A percentile compares a stretch with the other conserved stretches of the same genome.
Conservation (phyloP, 108 stramenopile genomes). For the Skeletonema costatum region DNA sequence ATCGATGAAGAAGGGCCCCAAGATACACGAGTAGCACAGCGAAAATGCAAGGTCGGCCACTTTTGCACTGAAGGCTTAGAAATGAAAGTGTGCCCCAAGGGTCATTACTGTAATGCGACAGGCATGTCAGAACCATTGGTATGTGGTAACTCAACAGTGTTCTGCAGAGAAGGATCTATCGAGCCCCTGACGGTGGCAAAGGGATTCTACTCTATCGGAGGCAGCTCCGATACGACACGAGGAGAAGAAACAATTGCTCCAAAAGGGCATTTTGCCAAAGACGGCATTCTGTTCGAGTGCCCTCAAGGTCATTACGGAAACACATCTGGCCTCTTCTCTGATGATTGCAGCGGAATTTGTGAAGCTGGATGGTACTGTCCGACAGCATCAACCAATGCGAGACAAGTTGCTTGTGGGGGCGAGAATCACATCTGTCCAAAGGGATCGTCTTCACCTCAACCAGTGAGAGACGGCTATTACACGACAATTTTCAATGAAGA, state of each 20-base stretch:
- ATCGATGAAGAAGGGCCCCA: constrained; percentile 8
- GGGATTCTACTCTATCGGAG: constrained; percentile 38
- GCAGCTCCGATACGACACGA: constrained; percentile 10
- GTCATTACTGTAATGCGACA: constrained; percentile 24
- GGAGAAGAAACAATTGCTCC: constrained; percentile 15
- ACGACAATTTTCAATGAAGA: constrained; percentile 30
- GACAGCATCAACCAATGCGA: constrained; percentile 6
- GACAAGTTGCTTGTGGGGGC: constrained; percentile 38
- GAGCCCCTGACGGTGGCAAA: constrained; percentile 8
- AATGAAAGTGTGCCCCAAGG: constrained; percentile 23
- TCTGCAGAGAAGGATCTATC: constrained; percentile 36
- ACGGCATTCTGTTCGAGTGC: constrained; percentile 25
- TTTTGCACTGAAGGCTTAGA: constrained; percentile 25
- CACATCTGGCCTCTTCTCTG: constrained; percentile 16
- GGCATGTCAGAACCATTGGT: constrained; percentile 15
- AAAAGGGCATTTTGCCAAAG: constrained; percentile 21
- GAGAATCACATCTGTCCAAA: constrained; percentile 28
- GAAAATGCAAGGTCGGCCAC: constrained; percentile 16
- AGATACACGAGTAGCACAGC: constrained; percentile 8
- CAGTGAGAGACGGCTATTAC: constrained; percentile 28
- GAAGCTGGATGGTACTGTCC: constrained; percentile 29
- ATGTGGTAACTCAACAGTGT: constrained; percentile 24
- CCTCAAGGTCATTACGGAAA: constrained; percentile 35
- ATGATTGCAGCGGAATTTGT: constrained; percentile 30
- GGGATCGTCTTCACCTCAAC: constrained; percentile 22